These are phyloP conservation scores for Aspergillus arachidicola DNA, from an alignment of 2,329 filamentous ascomycete species.

Conservation along the genomic window DNA sequence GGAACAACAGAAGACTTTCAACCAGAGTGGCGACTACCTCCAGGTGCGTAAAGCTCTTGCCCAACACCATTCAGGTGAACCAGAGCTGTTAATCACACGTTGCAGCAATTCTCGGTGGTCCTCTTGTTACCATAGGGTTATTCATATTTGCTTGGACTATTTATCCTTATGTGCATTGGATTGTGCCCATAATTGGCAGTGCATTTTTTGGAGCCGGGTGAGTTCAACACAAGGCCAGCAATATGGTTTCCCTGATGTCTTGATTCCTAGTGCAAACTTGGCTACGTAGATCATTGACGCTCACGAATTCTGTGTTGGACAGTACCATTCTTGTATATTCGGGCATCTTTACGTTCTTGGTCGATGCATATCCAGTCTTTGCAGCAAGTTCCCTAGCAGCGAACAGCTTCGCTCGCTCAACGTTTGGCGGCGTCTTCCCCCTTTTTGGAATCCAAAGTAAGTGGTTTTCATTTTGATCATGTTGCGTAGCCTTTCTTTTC, in stretches of 20 bases:
- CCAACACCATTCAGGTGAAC: not conserved
- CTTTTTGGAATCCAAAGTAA: constrained; percentile 67
- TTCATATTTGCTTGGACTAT: constrained; percentile 92
- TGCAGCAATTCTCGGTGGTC: constrained; percentile 66
- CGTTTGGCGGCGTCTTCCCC: constrained; percentile 78
- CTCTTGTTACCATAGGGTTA: constrained; percentile 76
- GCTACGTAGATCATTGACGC: not conserved
- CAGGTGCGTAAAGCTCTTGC: constrained; percentile 48
- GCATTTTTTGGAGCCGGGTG: constrained; percentile 71
- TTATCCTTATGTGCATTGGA: constrained; percentile 72
- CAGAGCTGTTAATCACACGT: constrained; percentile 3
- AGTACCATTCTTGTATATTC: constrained; percentile 78
- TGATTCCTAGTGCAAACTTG: not conserved
- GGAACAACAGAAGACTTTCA: constrained; percentile 59
- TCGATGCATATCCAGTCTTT: constrained; percentile 58
- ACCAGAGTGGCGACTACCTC: constrained; percentile 83
- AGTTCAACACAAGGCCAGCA: constrained; percentile 38
- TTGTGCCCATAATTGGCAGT: constrained; percentile 73
- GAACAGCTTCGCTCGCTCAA: constrained; percentile 76
- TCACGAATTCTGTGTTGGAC: constrained; percentile 11
- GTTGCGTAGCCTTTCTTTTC: not conserved
- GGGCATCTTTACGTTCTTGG: constrained; percentile 86
- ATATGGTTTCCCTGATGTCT: not conserved
- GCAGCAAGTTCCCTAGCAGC: constrained; percentile 71
- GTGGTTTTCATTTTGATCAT: constrained; percentile 19